These are phyloP conservation scores for Fragosphaeria purpurea DNA, from an alignment of 2,329 filamentous ascomycete species.

Conservation along the genomic window DNA sequence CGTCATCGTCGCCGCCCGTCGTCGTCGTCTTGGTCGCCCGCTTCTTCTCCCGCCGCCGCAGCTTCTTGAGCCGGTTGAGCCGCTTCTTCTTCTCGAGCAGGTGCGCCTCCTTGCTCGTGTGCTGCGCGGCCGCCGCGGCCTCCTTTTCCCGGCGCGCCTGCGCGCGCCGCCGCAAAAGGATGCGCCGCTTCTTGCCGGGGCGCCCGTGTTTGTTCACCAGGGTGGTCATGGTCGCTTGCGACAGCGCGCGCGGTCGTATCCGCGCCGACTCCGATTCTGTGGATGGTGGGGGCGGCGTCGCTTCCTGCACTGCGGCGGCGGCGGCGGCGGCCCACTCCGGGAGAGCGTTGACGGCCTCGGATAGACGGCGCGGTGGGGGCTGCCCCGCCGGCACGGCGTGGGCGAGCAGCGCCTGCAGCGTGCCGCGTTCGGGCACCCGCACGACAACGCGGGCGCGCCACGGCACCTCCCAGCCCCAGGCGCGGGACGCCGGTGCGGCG, in stretches of 20 bases:
- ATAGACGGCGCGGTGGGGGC: neutral
- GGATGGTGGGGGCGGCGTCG: neutral
- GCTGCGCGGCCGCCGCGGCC: conserved; percentile 27
- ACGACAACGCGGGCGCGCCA: conserved; percentile 44
- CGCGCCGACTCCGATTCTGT: conserved; percentile 3
- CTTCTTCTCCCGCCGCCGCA: conserved; percentile 47
- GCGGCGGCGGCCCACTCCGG: conserved; percentile 5
- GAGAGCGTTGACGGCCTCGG: conserved; percentile 3
- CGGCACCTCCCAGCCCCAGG: conserved; percentile 50
- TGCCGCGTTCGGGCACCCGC: conserved; percentile 18
- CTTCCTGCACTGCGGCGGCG: no score
- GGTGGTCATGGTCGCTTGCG: neutral
- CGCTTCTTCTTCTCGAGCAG: conserved; percentile 53
- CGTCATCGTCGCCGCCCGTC: neutral
- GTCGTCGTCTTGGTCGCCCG: conserved; percentile 22
- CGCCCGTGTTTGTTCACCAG: conserved; percentile 33
- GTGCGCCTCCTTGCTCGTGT: conserved; percentile 43
- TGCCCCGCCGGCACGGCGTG: conserved; percentile 6
- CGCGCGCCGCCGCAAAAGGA: conserved; percentile 37
- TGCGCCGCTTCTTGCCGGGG: conserved; percentile 49
- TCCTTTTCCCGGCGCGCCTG: conserved; percentile 32
- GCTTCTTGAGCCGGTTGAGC: conserved; percentile 49
- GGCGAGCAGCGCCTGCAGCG: conserved; percentile 10
- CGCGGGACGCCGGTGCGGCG: conserved; percentile 29
- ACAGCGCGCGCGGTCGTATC: neutral